Evolutionary conservation across 176 grass and related monocot genomes (phyloP).

Genomic region (Triticum urartu): DNA sequence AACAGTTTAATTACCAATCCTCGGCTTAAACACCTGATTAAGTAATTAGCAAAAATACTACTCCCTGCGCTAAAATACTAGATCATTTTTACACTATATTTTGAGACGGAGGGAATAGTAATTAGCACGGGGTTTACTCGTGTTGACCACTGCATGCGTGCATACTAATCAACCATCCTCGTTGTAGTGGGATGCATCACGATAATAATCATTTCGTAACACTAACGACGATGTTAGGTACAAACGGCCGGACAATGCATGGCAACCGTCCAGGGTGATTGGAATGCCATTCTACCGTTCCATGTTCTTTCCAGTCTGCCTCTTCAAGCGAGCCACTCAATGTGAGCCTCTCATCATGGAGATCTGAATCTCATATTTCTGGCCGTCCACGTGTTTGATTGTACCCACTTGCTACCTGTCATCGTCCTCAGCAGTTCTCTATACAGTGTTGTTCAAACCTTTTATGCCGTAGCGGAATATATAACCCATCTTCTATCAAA

Average conservation of each 20-base stretch:
- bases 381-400: conserved; percentile 37
- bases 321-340: neutral
- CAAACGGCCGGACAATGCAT: conserved; percentile 3
- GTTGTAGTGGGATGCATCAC: conserved; percentile 15
- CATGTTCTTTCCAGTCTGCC: neutral
- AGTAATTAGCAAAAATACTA: no score
- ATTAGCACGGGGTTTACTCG: neutral
- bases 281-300: conserved; percentile 11
- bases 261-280: conserved; percentile 20
- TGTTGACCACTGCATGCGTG: neutral
- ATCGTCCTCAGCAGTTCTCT: neutral
- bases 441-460: neutral
- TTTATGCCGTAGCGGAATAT: neutral
- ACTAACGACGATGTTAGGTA: conserved; percentile 17
- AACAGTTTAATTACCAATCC: neutral
- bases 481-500: neutral
- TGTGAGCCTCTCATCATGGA: conserved; percentile 24
- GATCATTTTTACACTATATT: no score
- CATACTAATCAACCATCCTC: neutral
- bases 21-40: neutral
- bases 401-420: neutral
- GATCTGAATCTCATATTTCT: conserved; percentile 31
- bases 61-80: no score
- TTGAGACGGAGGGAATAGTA: neutral
- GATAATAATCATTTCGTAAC: neutral